phyloP scores from a whole-genome alignment of 805 yeast species.

The Isabelozyma pseudorhagii region DNA sequence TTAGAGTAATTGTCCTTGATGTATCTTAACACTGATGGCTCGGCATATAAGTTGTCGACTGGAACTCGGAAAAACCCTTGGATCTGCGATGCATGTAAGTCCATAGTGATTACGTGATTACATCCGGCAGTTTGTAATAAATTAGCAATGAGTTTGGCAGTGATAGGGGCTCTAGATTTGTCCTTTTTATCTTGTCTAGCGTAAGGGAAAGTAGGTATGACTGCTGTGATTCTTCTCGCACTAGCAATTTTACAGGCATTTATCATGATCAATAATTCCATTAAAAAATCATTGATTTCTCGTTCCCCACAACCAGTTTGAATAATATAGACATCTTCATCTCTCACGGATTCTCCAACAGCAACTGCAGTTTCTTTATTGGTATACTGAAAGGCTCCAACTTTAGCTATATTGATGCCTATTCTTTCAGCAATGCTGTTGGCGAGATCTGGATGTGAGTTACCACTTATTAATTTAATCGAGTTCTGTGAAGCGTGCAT shows the following conservation, averaged over 20 bases:
- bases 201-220: conserved; percentile 79
- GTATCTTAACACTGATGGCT: conserved; percentile 75
- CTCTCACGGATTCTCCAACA: conserved; percentile 77
- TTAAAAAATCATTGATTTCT: conserved; percentile 66
- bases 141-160: conserved; percentile 82
- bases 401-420: conserved; percentile 65
- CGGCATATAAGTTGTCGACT: conserved; percentile 81
- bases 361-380: conserved; percentile 85
- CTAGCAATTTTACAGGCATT: conserved; percentile 82
- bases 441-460: conserved; percentile 86
- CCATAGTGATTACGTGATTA: conserved; percentile 85
- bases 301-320: conserved; percentile 79
- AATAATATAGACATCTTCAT: conserved; percentile 77
- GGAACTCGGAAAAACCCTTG: conserved; percentile 85
- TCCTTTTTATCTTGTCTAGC: conserved; percentile 90
- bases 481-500: conserved; percentile 36
- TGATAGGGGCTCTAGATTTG: conserved; percentile 80
- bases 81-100: conserved; percentile 83
- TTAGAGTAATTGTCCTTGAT: conserved; percentile 60
- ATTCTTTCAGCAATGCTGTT: conserved; percentile 63
- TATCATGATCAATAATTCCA: conserved; percentile 74
- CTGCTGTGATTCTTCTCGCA: conserved; percentile 79
- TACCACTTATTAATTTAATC: conserved; percentile 54
- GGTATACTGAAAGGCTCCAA: conserved; percentile 80
- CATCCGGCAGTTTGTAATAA: conserved; percentile 82